These are phyloP conservation scores for Ceratocystis eucalypticola DNA, from an alignment of 2,329 filamentous ascomycete genomes.

Conservation along the genomic window DNA sequence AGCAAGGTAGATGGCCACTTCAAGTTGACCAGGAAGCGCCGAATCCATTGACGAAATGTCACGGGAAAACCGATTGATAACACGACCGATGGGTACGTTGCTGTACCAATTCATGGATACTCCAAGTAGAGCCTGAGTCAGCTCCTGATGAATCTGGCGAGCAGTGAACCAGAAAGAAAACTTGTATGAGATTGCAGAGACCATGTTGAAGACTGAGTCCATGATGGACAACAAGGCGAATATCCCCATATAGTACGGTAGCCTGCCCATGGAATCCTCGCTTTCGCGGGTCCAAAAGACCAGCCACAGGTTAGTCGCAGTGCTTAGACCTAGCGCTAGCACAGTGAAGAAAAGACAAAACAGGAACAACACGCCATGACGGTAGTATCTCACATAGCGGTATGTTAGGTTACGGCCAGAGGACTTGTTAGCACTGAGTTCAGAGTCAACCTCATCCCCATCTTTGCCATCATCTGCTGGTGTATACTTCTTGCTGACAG, in stretches of 20 bases:
- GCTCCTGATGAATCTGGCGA: constrained; percentile 37
- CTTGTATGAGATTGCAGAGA: constrained; percentile 36
- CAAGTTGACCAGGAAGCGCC: constrained; percentile 33
- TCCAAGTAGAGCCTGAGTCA: constrained; percentile 39
- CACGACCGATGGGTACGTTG: constrained; percentile 37
- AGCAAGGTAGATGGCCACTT: constrained; percentile 30
- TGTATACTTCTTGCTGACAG: background rate
- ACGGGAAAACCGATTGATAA: constrained; percentile 43
- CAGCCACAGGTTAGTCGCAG: constrained; percentile 30
- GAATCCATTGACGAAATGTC: constrained; percentile 45
- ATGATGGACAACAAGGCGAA: constrained; percentile 35
- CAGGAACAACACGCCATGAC: constrained; percentile 9
- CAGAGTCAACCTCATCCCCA: constrained; percentile 18
- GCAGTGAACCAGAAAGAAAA: constrained; percentile 45
- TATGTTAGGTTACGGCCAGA: constrained; percentile 13
- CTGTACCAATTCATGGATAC: constrained; percentile 46
- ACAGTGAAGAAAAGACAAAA: constrained; percentile 13
- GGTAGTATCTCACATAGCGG: constrained; percentile 33
- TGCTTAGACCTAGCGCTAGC: constrained; percentile 13
- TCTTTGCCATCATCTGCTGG: background rate
- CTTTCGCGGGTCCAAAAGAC: constrained; percentile 31
- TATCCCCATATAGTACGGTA: constrained; percentile 40
- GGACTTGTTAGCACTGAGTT: constrained; percentile 19
- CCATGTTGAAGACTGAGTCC: constrained; percentile 32
- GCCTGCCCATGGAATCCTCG: constrained; percentile 31